Conservation (phyloP, 2,329 filamentous ascomycete species). For the Beauveria rudraprayagi region DNA sequence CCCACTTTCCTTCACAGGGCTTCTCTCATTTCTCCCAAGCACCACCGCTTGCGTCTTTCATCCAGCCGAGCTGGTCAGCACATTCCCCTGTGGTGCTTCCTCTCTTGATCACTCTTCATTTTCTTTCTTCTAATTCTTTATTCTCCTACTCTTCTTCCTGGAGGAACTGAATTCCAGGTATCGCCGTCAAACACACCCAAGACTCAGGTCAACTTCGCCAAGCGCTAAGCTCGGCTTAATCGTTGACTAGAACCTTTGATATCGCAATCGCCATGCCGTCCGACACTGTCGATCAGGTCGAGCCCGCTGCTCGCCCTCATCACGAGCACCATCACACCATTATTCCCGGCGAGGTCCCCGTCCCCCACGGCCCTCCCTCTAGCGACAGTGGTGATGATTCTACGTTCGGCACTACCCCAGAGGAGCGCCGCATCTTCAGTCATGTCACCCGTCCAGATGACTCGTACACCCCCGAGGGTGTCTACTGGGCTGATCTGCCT, state of each 20-base stretch:
- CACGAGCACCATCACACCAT: constrained; percentile 31
- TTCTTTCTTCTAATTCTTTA: neutral
- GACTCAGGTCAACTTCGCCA: neutral
- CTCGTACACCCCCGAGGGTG: constrained; percentile 71
- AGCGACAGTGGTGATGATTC: constrained; percentile 42
- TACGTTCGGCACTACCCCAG: constrained; percentile 32
- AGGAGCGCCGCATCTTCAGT: constrained; percentile 59
- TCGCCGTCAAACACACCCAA: neutral
- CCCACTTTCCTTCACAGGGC: neutral
- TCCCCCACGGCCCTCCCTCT: constrained; percentile 41
- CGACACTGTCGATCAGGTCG: constrained; percentile 1
- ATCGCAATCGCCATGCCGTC: neutral
- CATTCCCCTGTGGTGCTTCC: neutral
- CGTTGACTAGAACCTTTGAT: neutral
- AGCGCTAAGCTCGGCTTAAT: neutral
- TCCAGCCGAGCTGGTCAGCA: neutral
- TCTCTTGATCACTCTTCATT: neutral
- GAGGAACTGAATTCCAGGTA: neutral
- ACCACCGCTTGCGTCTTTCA: neutral
- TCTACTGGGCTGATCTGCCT: constrained; percentile 89
- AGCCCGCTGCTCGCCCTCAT: constrained; percentile 7
- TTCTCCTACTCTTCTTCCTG: neutral
- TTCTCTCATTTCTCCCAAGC: constrained; percentile 5
- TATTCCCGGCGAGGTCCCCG: constrained; percentile 43
- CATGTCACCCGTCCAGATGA: constrained; percentile 82